Percentiles rank a stretch among this genome's conserved stretches.
These are phyloP conservation scores for Cladosporium sp. DNA, from an alignment of 2,329 filamentous ascomycete species.

Conservation along the genomic window DNA sequence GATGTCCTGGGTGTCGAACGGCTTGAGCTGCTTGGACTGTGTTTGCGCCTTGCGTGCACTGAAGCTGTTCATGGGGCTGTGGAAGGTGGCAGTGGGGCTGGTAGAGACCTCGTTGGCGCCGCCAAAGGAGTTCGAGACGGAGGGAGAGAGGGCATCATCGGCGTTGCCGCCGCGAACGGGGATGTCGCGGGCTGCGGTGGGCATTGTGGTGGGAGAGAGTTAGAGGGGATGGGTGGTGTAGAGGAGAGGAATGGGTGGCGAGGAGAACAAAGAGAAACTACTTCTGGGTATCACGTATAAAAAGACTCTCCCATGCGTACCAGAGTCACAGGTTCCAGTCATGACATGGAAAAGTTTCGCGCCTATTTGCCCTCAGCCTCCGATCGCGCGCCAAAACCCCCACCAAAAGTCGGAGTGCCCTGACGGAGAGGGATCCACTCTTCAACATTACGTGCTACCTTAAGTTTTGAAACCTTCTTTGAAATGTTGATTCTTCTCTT, in stretches of 20 bases:
- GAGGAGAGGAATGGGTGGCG: background rate
- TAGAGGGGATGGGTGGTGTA: background rate
- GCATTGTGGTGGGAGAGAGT: conserved; percentile 31
- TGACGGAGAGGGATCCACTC: conserved; percentile 6
- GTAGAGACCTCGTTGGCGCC: conserved; percentile 64
- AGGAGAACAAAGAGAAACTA: conserved; percentile 9
- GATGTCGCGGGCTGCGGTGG: conserved; percentile 38
- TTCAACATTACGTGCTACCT: background rate
- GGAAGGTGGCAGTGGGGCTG: conserved; percentile 74
- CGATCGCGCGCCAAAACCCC: conserved; percentile 12
- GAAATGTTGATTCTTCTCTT: background rate
- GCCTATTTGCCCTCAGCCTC: conserved; percentile 7
- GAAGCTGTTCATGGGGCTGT: conserved; percentile 65
- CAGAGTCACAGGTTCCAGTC: conserved; percentile 12
- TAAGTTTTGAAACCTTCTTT: background rate
- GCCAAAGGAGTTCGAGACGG: conserved; percentile 42
- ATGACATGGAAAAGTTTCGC: conserved; percentile 11
- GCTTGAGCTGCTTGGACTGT: conserved; percentile 78
- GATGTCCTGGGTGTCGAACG: conserved; percentile 93
- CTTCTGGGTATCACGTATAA: conserved; percentile 5
- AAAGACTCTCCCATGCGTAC: conserved; percentile 1
- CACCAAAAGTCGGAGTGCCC: conserved; percentile 4
- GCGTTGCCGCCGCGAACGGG: conserved; percentile 34
- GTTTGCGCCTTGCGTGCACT: conserved; percentile 38
- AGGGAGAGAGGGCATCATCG: conserved; percentile 21